Conservation (phyloP, 78 protist genomes). For the Chrysochromulina parva region DNA sequence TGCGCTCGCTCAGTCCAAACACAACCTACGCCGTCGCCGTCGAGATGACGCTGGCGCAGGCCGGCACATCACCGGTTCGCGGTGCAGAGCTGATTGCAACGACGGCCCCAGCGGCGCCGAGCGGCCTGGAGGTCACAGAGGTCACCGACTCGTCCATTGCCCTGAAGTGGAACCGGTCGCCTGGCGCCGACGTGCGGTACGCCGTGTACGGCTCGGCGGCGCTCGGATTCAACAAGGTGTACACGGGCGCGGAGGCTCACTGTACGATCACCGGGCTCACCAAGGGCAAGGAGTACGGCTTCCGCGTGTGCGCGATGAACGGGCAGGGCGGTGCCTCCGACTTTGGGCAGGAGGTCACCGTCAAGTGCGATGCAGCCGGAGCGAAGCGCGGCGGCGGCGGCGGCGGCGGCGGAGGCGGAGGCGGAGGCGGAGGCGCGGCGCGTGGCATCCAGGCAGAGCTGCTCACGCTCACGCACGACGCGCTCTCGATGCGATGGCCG, state of each 20-base stretch:
- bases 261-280: neutral
- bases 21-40: too few species aligned
- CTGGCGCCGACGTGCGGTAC: neutral
- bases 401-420: neutral
- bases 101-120: too few species aligned
- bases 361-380: neutral
- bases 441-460: neutral
- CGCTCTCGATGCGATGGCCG: slow-evolving; percentile 4
- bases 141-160: neutral
- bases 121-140: neutral
- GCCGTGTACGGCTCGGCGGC: slow-evolving; percentile 9
- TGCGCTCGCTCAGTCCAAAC: too few species aligned
- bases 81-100: too few species aligned
- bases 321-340: neutral
- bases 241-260: neutral
- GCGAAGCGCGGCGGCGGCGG: neutral
- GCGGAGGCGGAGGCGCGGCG: neutral
- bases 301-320: slow-evolving; percentile 1
- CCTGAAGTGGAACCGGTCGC: neutral
- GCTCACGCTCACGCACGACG: neutral
- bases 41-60: too few species aligned
- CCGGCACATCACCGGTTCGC: too few species aligned
- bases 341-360: neutral
- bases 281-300: neutral
- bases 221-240: neutral